phyloP scores from a whole-genome alignment of 73 alveolate genomes.

The Tetrahymena elliotti region DNA sequence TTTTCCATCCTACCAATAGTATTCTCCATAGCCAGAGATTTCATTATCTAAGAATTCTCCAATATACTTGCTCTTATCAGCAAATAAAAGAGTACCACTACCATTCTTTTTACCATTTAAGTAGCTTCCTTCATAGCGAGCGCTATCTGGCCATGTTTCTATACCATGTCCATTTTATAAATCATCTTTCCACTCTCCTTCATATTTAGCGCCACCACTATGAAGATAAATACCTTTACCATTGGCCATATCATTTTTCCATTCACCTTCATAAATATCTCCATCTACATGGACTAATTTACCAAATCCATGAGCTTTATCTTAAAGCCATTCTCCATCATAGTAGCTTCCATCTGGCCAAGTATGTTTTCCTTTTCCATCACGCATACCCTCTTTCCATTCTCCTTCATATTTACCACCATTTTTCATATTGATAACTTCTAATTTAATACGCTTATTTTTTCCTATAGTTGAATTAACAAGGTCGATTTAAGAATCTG shows the following conservation, averaged over 20 bases:
- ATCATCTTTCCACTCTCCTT: slow-evolving; percentile 81
- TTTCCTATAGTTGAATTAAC: slow-evolving; percentile 19
- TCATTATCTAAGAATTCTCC: slow-evolving; percentile 28
- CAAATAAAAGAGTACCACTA: slow-evolving; percentile 44
- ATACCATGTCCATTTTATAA: slow-evolving; percentile 69
- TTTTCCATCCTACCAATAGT: slow-evolving; percentile 38
- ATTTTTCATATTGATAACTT: slow-evolving; percentile 23
- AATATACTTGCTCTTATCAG: slow-evolving; percentile 35
- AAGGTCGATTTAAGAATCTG: background rate
- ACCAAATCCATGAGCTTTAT: slow-evolving; percentile 87
- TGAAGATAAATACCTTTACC: slow-evolving; percentile 60
- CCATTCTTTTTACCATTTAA: slow-evolving; percentile 65
- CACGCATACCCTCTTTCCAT: slow-evolving; percentile 51
- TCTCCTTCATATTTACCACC: slow-evolving; percentile 72
- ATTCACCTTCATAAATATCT: slow-evolving; percentile 60
- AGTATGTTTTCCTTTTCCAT: slow-evolving; percentile 51
- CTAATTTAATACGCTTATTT: slow-evolving; percentile 8
- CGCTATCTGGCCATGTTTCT: slow-evolving; percentile 63
- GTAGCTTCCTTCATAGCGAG: slow-evolving; percentile 35
- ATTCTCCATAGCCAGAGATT: slow-evolving; percentile 39
- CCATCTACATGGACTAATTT: slow-evolving; percentile 71
- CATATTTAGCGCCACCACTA: slow-evolving; percentile 58
- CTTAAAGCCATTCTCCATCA: slow-evolving; percentile 78
- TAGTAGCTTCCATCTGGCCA: slow-evolving; percentile 61
- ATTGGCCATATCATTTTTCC: slow-evolving; percentile 63